Conservation (phyloP, 78 protist genomes). For the Anaeramoeba flamelloides region DNA sequence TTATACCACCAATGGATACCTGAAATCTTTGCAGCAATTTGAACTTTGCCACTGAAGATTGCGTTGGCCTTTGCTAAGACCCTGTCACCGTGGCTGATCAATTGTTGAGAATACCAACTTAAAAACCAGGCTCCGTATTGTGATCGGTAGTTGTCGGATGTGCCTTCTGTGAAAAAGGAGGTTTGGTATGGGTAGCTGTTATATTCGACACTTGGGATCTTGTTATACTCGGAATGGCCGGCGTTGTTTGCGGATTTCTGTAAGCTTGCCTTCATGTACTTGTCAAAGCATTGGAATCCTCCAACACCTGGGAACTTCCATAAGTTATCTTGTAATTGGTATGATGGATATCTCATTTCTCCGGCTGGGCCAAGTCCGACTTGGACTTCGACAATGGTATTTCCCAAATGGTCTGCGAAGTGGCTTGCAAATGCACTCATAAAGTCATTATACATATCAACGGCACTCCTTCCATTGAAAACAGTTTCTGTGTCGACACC, state of each 20-base stretch:
- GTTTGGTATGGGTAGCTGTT: neutral
- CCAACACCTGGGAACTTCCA: conserved; percentile 14
- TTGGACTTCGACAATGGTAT: conserved; percentile 36
- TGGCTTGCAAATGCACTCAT: conserved; percentile 27
- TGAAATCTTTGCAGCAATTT: conserved; percentile 47
- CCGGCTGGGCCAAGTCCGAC: conserved; percentile 76
- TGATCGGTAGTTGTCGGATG: conserved; percentile 23
- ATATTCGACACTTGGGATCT: conserved; percentile 18
- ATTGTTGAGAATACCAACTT: conserved; percentile 46
- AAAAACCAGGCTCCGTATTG: conserved; percentile 58
- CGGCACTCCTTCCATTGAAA: conserved; percentile 38
- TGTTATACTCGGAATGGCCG: conserved; percentile 47
- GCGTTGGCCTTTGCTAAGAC: conserved; percentile 18
- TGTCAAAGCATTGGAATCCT: conserved; percentile 66
- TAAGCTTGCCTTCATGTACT: conserved; percentile 33
- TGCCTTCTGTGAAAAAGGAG: neutral
- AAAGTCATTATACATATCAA: conserved; percentile 51
- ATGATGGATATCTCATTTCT: conserved; percentile 69
- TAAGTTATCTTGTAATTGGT: conserved; percentile 29
- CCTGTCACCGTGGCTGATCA: conserved; percentile 29
- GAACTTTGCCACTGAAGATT: conserved; percentile 18
- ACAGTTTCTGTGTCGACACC: conserved; percentile 41
- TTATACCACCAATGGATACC: conserved; percentile 79
- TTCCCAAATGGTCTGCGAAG: conserved; percentile 15
- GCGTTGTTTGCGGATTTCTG: conserved; percentile 21